Evolutionary conservation across 371 early-diverging fungal species (phyloP), one percentile per base, ranked within the genome.

Genomic region (Mortierella sp.): DNA sequence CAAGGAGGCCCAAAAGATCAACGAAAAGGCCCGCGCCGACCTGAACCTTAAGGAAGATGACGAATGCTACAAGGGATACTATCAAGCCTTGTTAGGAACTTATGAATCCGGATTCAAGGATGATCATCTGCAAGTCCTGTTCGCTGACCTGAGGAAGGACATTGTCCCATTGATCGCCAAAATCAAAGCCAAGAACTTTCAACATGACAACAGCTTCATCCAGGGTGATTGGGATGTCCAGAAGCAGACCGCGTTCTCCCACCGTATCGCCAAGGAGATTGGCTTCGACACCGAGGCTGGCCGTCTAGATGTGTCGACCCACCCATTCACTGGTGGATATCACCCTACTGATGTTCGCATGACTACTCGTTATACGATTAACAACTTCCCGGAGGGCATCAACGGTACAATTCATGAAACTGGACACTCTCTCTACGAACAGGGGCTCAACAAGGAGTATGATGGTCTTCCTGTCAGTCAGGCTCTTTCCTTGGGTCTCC

Each of bases 401-500:
- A 57, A 67, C n/a, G 64, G 64, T 21, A 80, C 78, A 21, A 62
- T 80, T 29, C 81, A 81, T 55, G 81, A 81, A 49, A 78, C 81
- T 13, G 81, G 81, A 9, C 81, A 81, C 54, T 76, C 78, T 17
- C 50, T 81, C 12, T 80, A 80, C 47, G 81, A 81, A 54, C 80
- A 80, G 57, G 81, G 81, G 2, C 69, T 66, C 48, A 74, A 57
- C 54, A 54, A 44, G 58, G 62, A 74, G 37, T 67, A 72, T 50
- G 40, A 25, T 16, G 64, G 50, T 19, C 59, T 53, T 17, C 79
- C 79, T n/a, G 74, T 73, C 28, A 54, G 60, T 19, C 31, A 48
- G 43, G 80, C 80, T 9, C 50, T 79, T 34, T 73, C 76, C 29
- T 39, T 79, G 47, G 80, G 79, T 21, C 43, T 80, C 29, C 81